phyloP scores from a whole-genome alignment of 805 yeast species.

The Priceomyces medius region DNA sequence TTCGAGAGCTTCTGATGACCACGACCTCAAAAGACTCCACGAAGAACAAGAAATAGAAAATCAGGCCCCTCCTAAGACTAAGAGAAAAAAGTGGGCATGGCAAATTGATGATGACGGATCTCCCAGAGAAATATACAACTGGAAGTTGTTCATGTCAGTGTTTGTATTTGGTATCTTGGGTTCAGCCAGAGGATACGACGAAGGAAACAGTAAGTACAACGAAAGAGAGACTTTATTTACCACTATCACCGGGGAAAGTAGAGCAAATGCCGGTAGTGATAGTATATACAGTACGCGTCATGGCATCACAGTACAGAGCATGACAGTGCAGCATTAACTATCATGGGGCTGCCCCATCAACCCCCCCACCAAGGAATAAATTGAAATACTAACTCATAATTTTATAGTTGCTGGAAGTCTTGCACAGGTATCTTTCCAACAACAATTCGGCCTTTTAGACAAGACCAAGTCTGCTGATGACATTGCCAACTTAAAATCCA shows the following conservation, averaged over 20 bases:
- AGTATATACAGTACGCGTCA: too few species aligned
- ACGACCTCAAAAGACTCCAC: not conserved
- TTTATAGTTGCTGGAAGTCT: constrained; percentile 39
- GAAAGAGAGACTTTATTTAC: too few species aligned
- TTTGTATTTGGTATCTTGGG: constrained; percentile 56
- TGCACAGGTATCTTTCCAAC: constrained; percentile 42
- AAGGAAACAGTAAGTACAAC: constrained; percentile 37
- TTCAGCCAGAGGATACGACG: constrained; percentile 57
- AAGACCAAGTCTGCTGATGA: constrained; percentile 28
- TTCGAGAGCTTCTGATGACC: not conserved
- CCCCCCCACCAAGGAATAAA: too few species aligned
- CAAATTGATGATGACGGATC: constrained; percentile 24
- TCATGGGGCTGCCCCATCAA: too few species aligned
- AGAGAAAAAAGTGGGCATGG: constrained; percentile 8
- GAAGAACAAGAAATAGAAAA: not conserved
- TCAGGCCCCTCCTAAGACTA: not conserved
- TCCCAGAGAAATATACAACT: constrained; percentile 48
- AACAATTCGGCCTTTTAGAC: constrained; percentile 46
- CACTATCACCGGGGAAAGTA: too few species aligned
- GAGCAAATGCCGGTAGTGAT: too few species aligned
- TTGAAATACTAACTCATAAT: not conserved
- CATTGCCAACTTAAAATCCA: constrained; percentile 49
- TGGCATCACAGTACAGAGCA: too few species aligned
- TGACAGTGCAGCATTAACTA: too few species aligned
- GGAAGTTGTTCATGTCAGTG: constrained; percentile 44